These are phyloP conservation scores for Magnaporthales sp. DNA, from an alignment of 2,329 filamentous ascomycete genomes.

Conservation along the genomic window DNA sequence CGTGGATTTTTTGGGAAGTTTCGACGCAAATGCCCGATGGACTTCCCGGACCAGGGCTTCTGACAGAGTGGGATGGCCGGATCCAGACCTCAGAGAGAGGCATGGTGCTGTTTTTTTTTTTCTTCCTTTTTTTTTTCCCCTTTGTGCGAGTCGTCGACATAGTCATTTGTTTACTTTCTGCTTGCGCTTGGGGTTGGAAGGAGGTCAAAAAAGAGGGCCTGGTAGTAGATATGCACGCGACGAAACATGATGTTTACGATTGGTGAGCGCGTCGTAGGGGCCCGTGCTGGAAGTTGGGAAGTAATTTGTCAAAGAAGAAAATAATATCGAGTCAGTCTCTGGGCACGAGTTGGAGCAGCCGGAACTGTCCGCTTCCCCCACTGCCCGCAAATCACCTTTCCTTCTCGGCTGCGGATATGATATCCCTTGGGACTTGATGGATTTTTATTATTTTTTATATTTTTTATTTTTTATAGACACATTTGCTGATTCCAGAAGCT, in stretches of 20 bases:
- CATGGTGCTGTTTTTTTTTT: background rate
- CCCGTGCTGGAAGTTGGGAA: background rate
- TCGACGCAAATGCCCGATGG: background rate
- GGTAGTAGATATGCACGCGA: background rate
- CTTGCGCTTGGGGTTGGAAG: background rate
- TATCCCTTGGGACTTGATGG: background rate
- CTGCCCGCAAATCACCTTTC: background rate
- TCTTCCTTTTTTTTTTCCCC: no score
- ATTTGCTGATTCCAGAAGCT: background rate
- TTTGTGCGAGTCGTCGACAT: background rate
- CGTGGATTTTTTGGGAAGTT: background rate
- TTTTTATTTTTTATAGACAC: no score
- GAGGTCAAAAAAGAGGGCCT: background rate
- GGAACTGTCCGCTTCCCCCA: background rate
- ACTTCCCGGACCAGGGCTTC: background rate
- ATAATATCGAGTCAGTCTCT: background rate
- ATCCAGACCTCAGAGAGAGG: background rate
- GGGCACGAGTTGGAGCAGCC: background rate
- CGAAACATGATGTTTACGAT: background rate
- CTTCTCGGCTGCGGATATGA: background rate
- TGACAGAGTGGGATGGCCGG: background rate
- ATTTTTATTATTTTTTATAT: no score
- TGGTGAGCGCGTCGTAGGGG: background rate
- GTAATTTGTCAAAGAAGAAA: background rate
- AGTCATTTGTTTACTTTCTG: background rate